A percentile compares a stretch with the other conserved stretches of the same genome.
Evolutionary conservation across 2,329 filamentous ascomycete genomes (phyloP).

Genomic region (Pyrenophora teres): DNA sequence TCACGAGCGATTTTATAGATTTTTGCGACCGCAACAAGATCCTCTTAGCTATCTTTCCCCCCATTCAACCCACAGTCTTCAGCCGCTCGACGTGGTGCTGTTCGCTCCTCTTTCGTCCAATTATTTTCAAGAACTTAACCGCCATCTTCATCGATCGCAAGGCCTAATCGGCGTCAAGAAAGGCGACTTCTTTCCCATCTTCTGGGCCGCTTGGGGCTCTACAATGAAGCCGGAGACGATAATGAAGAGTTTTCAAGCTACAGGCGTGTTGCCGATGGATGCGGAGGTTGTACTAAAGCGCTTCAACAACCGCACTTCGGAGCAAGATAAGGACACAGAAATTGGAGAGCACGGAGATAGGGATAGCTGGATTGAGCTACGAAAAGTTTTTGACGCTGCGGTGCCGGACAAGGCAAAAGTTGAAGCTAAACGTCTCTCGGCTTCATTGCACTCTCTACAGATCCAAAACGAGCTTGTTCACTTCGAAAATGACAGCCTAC

Average conservation of each 20-base stretch:
- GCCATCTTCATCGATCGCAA: not conserved
- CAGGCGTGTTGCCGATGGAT: too few relatives aligned
- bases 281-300: conserved; percentile 5
- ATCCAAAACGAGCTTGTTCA: too few relatives aligned
- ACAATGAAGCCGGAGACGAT: not conserved
- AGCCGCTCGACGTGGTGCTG: too few relatives aligned
- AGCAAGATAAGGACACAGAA: not conserved
- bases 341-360: not conserved
- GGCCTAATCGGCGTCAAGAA: not conserved
- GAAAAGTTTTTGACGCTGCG: not conserved
- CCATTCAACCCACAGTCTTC: too few relatives aligned
- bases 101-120: too few relatives aligned
- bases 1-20: too few relatives aligned
- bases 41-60: too few relatives aligned
- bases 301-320: not conserved
- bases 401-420: not conserved
- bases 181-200: not conserved
- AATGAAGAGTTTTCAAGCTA: conserved; percentile 5
- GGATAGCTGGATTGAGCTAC: not conserved
- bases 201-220: not conserved
- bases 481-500: too few relatives aligned
- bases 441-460: too few relatives aligned
- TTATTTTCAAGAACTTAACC: too few relatives aligned
- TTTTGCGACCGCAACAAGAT: too few relatives aligned
- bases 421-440: not conserved